Base-by-base conservation (phyloP, 1,284 basidiomycete genomes). In the Trichosporon asahii region DNA sequence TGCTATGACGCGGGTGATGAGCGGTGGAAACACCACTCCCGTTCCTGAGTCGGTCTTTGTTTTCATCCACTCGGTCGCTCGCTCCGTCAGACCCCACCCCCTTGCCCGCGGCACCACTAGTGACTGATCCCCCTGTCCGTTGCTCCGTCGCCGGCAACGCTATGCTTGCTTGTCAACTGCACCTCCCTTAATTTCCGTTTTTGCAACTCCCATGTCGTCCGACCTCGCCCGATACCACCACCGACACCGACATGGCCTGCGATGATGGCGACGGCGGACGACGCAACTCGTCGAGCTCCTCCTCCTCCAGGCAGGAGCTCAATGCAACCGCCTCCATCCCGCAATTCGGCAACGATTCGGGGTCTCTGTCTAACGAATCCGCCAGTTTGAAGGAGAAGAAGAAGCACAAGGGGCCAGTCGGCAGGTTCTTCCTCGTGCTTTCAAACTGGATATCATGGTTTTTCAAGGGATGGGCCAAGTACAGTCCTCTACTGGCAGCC, bases 401-500 rank as follows among this genome's bases (percentile, higher is more conserved):
- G 57, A 61, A 18, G 14, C 5, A 61, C 29, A 33, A 18, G 27
- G 27, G 18, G 18, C 27, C 57, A 4, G 3, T 29, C 3, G 29
- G 14, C 27, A 18, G 29, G 57, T 8, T 31, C 27, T 33, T 31
- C 27, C 5, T 14, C 57, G 15, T 15, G 57, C 27, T 61, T 6
- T 9, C 7, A 11, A 9, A 25, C 15, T 53, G 49, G 21, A 8
- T 53, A n/a, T 9, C n/a, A 2, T 53, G 49, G 49, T 53, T 53
- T 9, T 18, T 53, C 57, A n/a, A 23, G 14, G 57, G 25, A 15
- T 61, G 18, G 49, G 78, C 77, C 6, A 75, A 75, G 57, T 80
- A 78, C 64, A 73, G 77, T 44, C 85, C 84, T 0, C 73, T 85
- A 5, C 67, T 83, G 7, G 82, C 84, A 0, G 83, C 85, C 8